These are phyloP conservation scores for Neofusicoccum cordaticola DNA, from an alignment of 2,329 filamentous ascomycete species.

Conservation along the genomic window DNA sequence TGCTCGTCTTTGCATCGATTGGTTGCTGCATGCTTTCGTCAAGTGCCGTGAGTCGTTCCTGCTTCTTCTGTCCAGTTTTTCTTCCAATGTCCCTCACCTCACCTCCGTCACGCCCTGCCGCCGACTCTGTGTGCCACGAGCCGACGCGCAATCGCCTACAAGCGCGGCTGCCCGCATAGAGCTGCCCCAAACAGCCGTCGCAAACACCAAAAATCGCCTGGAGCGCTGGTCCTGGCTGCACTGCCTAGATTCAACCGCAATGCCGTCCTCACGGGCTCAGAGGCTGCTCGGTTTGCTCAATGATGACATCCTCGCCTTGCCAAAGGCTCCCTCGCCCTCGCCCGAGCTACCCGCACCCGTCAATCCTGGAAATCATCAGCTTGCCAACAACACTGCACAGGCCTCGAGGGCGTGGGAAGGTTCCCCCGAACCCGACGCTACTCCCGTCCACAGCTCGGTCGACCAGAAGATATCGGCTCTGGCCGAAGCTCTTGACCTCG, in stretches of 20 bases:
- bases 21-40: neutral
- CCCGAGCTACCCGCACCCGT: neutral
- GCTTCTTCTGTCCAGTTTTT: neutral
- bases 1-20: neutral
- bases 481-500: neutral
- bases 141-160: neutral
- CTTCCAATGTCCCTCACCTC: neutral
- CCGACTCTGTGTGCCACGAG: neutral
- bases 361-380: neutral
- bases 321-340: neutral
- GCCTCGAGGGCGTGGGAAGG: neutral
- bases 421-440: neutral
- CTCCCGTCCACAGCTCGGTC: too few relatives aligned
- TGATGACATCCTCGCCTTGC: conserved; percentile 4
- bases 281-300: conserved; percentile 1
- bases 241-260: neutral
- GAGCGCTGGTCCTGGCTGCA: too few relatives aligned
- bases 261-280: neutral
- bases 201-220: neutral
- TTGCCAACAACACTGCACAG: neutral
- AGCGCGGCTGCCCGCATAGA: too few relatives aligned
- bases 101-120: neutral
- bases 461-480: neutral
- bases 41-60: neutral
- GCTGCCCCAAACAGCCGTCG: neutral